phyloP scores from a whole-genome alignment of 768 basidiomycete species.

The Xerocomellus amylosporus region DNA sequence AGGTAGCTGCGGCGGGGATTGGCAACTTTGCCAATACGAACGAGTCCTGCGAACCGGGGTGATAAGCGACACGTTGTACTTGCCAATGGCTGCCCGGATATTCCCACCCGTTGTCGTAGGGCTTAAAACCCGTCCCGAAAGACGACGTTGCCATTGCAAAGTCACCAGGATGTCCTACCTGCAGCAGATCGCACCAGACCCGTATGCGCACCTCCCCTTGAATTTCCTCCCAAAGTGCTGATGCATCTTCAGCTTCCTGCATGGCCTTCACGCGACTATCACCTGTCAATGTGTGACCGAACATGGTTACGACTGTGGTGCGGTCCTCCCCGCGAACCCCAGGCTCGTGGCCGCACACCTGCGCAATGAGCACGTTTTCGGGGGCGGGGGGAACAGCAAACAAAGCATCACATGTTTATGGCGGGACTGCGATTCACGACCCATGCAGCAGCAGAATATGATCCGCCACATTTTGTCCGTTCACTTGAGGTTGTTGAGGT shows the following conservation, averaged over 20 bases:
- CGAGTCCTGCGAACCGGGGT: too few species aligned
- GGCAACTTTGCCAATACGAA: too few species aligned
- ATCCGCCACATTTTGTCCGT: background rate
- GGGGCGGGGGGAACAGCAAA: background rate
- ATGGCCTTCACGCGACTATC: background rate
- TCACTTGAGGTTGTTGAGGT: background rate
- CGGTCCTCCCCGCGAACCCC: background rate
- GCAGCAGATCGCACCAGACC: too few species aligned
- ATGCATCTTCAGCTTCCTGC: background rate
- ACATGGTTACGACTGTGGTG: constrained; percentile 3
- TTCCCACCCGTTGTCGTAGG: too few species aligned
- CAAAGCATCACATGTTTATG: background rate
- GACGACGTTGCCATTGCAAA: too few species aligned
- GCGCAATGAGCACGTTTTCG: background rate
- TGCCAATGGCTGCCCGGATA: too few species aligned
- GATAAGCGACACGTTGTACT: too few species aligned
- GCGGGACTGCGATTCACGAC: background rate
- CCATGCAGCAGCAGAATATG: background rate
- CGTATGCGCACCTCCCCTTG: too few species aligned
- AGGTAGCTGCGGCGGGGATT: too few species aligned
- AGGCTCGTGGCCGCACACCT: background rate
- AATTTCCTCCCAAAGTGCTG: too few species aligned
- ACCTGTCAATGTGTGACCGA: background rate
- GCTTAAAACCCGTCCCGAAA: too few species aligned
- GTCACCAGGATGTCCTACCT: too few species aligned